phyloP scores from a whole-genome alignment of 1,284 basidiomycete genomes.

The Ustilago esculenta region DNA sequence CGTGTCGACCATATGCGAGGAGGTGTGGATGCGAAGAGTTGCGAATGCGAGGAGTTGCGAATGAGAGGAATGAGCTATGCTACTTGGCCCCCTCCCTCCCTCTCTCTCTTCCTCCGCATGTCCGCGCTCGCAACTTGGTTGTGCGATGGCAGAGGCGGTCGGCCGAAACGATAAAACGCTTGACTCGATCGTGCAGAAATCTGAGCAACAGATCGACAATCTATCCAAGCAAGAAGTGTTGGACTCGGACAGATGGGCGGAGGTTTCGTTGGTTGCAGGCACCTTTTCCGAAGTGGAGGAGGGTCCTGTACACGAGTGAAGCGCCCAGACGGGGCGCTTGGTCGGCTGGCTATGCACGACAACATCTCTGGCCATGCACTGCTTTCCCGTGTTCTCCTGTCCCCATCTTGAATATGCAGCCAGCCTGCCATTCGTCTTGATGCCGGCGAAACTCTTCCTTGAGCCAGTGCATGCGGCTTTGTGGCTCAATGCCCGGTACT shows the following conservation, averaged over 20 bases:
- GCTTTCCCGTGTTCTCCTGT: neutral
- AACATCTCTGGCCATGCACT: conserved; percentile 10
- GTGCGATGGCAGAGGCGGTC: too few relatives aligned
- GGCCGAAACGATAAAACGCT: too few relatives aligned
- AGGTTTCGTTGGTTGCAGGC: too few relatives aligned
- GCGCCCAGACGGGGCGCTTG: neutral
- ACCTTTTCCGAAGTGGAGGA: too few relatives aligned
- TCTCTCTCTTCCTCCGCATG: too few relatives aligned
- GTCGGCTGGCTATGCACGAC: conserved; percentile 16
- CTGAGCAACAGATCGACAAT: too few relatives aligned
- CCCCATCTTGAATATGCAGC: neutral
- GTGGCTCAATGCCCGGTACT: neutral
- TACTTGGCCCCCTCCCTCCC: neutral
- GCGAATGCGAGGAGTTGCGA: conserved; percentile 24
- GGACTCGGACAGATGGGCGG: too few relatives aligned
- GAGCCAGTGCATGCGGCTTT: too few relatives aligned
- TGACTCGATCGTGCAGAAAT: too few relatives aligned
- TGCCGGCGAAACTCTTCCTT: too few relatives aligned
- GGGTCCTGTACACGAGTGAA: neutral
- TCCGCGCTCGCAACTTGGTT: too few relatives aligned
- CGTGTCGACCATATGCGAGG: conserved; percentile 36
- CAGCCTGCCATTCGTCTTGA: neutral
- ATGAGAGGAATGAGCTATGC: conserved; percentile 17
- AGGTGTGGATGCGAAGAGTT: conserved; percentile 7
- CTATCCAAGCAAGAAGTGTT: too few relatives aligned